These are phyloP conservation scores for Ciborinia camelliae DNA, from an alignment of 2,329 filamentous ascomycete genomes.

Conservation along the genomic window DNA sequence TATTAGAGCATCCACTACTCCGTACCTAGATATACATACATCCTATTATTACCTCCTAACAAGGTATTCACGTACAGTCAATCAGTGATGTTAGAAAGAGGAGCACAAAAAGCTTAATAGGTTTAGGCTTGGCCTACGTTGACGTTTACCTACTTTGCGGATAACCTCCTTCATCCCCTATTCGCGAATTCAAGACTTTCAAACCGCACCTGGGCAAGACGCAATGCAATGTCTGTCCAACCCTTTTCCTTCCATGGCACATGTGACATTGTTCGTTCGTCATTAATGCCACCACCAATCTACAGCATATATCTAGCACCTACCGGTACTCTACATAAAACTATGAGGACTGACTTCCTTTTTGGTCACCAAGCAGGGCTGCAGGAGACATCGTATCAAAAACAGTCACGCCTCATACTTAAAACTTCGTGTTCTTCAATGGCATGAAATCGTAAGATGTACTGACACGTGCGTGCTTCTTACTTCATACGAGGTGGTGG, in stretches of 20 bases:
- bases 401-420: neutral
- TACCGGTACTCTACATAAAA: no score
- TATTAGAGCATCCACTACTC: no score
- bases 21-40: neutral
- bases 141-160: neutral
- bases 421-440: conserved; percentile 8
- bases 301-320: no score
- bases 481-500: conserved; percentile 1
- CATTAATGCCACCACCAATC: neutral
- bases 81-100: neutral
- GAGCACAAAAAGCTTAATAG: neutral
- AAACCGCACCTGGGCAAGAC: no score
- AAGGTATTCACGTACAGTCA: neutral
- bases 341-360: neutral
- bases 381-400: conserved; percentile 2
- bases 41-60: no score
- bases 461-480: conserved; percentile 2
- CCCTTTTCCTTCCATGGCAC: neutral
- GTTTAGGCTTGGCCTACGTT: neutral
- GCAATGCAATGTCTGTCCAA: neutral
- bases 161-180: conserved; percentile 1
- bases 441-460: conserved; percentile 17
- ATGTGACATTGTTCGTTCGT: no score
- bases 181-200: neutral
- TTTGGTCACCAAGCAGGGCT: neutral